Evolutionary conservation across 1,284 basidiomycete genomes (phyloP), one percentile per base, ranked within the genome.

Genomic region (Cryptococcus sp.): DNA sequence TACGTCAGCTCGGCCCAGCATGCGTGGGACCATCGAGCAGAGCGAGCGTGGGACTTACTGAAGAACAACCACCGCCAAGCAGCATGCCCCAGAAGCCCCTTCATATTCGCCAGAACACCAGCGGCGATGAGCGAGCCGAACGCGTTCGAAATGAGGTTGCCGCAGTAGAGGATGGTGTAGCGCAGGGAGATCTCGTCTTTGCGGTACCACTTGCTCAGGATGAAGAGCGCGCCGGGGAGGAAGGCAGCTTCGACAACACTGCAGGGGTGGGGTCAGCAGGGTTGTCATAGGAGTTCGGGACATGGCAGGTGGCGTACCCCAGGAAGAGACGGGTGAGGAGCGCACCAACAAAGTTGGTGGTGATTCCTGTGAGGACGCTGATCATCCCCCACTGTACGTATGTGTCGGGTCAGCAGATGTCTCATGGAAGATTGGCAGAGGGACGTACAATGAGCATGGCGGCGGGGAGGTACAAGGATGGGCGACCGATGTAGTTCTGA

Each of bases 301-400:
- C 20, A 4, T 16, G 28, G 37, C 21, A 52, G 39, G 12, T 21
- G 11, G 43, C 85, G 87, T 69, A 75, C 76, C 57, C 72, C 11
- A 90, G 82, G 75, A 89, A 85, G 72, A 90, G 87, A n/a, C 88
- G 82, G 0, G 85, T 85, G 43, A 86, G 78, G 11, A 90, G 79
- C 0, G 83, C 85, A n/a, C 85, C 83, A 23, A 79, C 77, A 66
- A 87, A 91, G 72, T 81, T 82, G 49, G 78, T 82, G 5, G 84
- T 82, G 52, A 86, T 79, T 12, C 85, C 85, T 79, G 69, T 89
- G 28, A 84, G 73, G 49, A 82, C 77, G 21, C 85, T 87, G 46
- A 89, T 80, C 36, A 79, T 74, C 2, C 87, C 87, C 87, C 87
- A 89, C 63, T 65, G 18, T 8, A 16, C 5, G 24, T 52, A n/a